These are phyloP conservation scores for Pseudogymnoascus sp. DNA, from an alignment of 2,329 filamentous ascomycete genomes.

Conservation along the genomic window DNA sequence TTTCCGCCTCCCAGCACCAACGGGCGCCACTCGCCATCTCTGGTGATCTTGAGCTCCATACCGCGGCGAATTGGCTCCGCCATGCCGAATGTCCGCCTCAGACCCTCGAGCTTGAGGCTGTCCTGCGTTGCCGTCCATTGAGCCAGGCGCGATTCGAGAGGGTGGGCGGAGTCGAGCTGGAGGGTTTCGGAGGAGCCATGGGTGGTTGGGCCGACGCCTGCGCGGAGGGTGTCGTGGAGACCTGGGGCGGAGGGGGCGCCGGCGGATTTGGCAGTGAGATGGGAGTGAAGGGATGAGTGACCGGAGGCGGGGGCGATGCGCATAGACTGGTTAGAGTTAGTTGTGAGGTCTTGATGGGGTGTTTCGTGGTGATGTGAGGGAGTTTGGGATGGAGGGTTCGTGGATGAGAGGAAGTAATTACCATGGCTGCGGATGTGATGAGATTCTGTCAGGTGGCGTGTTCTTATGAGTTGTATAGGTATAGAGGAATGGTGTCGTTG, in stretches of 20 bases:
- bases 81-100: conserved; percentile 83
- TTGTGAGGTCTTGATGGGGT: conserved; percentile 10
- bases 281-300: conserved; percentile 60
- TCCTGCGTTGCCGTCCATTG: conserved; percentile 90
- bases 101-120: conserved; percentile 74
- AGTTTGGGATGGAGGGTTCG: not conserved
- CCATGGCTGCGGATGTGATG: conserved; percentile 39
- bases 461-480: not conserved
- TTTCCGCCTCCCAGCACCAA: conserved; percentile 53
- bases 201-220: conserved; percentile 64
- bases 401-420: conserved; percentile 29
- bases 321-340: conserved; percentile 57
- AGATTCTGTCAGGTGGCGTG: not conserved
- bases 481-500: conserved; percentile 9
- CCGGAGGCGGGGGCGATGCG: conserved; percentile 71
- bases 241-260: conserved; percentile 86
- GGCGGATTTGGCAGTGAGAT: conserved; percentile 49
- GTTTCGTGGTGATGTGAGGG: not conserved
- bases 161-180: conserved; percentile 61
- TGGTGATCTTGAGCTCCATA: conserved; percentile 90
- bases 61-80: conserved; percentile 85
- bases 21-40: conserved; percentile 73
- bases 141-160: conserved; percentile 82
- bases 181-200: conserved; percentile 35
- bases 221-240: conserved; percentile 86